These are phyloP conservation scores for Priceomyces castillae DNA, from an alignment of 805 yeast genomes.

Conservation along the genomic window DNA sequence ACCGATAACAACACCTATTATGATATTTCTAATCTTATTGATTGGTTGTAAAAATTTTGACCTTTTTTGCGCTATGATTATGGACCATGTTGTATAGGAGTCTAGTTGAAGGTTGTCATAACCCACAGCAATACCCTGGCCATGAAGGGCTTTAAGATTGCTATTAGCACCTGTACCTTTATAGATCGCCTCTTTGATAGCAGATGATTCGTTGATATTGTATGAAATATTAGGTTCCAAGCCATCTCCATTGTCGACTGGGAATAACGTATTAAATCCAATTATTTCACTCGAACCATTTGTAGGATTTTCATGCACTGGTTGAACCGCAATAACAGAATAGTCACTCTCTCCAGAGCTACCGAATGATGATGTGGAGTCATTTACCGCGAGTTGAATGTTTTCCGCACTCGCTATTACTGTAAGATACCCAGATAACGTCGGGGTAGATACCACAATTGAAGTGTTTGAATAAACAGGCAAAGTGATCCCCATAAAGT, in stretches of 20 bases:
- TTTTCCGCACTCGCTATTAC: constrained; percentile 41
- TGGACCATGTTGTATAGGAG: constrained; percentile 58
- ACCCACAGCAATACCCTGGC: constrained; percentile 33
- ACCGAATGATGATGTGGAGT: constrained; percentile 13
- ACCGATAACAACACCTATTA: constrained; percentile 75
- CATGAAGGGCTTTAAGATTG: constrained; percentile 19
- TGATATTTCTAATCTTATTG: constrained; percentile 58
- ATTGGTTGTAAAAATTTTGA: constrained; percentile 62
- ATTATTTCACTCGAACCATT: constrained; percentile 44
- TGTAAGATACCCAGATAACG: constrained; percentile 69
- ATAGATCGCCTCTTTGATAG: constrained; percentile 29
- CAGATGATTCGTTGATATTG: constrained; percentile 24
- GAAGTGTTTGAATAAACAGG: constrained; percentile 77
- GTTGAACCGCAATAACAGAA: constrained; percentile 30
- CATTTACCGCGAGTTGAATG: constrained; percentile 29
- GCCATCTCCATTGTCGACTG: constrained; percentile 11
- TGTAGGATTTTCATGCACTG: constrained; percentile 19
- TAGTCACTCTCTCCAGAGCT: constrained; percentile 18
- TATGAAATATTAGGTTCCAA: constrained; percentile 22
- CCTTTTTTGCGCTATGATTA: constrained; percentile 64
- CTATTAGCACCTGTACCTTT: constrained; percentile 28
- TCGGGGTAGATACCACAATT: constrained; percentile 51
- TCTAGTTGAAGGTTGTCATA: constrained; percentile 29
- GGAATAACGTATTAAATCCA: constrained; percentile 36
- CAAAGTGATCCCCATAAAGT: constrained; percentile 69